Base-by-base conservation (phyloP, 2,329 filamentous ascomycete species). In the Stromatinia cepivora region DNA sequence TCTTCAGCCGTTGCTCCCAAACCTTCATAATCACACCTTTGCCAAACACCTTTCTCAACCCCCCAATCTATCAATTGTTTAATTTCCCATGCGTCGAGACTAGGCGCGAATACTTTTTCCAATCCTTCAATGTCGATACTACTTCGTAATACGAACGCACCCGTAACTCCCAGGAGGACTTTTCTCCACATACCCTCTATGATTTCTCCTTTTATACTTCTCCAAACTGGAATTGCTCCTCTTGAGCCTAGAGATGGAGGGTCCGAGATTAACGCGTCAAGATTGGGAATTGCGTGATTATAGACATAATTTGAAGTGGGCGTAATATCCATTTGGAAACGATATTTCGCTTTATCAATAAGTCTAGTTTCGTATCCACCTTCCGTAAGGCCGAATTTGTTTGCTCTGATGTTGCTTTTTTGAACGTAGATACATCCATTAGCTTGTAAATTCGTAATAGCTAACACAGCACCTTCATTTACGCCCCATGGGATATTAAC, bases 291-390 rank as follows among this genome's bases (percentile, higher is more conserved):
- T 1, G 84, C 80, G 34, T 86, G 82, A 62, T 88, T 83, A 75
- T 82, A 87, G 20, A 85, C 75, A 77, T 92, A 93, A 0, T 72
- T 77, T 10, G 80, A 76, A 0, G 89, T 91, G 1, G 88, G 88
- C 1, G 82, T 79, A 28, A 88, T 82, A 56, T 86, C 82, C 48
- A 92, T 81, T 13, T 84, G 82, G 78, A 92, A 92, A 72, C 87
- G 85, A 63, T 92, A 84, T 73, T 87, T 87, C 46, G 83, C 83
- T 73, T 90, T 89, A 48, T 90, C 86, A 71, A 90, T 88, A 70
- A 87, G 87, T 68, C 90, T 84, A 31, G 88, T 90, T 75, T 91
- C 87, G 78, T 93, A 93, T 72, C 90, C 88, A 22, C 87, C 87
- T 10, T 89, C 89, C 66, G 87, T 85, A 75, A 93, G 90, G 1